Evolutionary conservation across 2,329 filamentous ascomycete genomes (phyloP).

Genomic region (Metarhizium humberi): DNA sequence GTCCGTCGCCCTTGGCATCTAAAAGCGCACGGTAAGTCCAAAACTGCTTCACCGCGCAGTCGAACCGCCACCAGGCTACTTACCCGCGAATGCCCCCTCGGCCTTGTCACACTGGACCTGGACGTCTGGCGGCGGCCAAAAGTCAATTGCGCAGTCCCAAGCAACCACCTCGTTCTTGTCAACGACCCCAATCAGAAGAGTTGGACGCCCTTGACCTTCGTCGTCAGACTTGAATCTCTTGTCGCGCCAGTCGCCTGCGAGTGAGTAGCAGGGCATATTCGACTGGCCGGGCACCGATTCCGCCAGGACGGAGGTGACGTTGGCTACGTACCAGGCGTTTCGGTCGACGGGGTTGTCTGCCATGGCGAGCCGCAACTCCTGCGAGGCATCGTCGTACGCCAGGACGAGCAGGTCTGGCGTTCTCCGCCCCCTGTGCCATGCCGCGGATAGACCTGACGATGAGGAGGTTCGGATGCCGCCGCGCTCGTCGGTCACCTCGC

Average conservation of each 20-base stretch:
- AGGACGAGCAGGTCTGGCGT: slow-evolving; percentile 8
- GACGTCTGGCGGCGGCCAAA: slow-evolving; percentile 6
- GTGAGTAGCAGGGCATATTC: slow-evolving; percentile 9
- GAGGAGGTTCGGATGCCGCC: slow-evolving; percentile 3
- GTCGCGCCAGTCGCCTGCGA: slow-evolving; percentile 11
- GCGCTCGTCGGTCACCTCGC: slow-evolving; percentile 2
- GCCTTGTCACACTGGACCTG: slow-evolving; percentile 8
- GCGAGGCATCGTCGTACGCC: slow-evolving; percentile 9
- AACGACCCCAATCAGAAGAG: slow-evolving; percentile 10
- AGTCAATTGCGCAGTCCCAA: slow-evolving; percentile 12
- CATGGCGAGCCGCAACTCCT: slow-evolving; percentile 11
- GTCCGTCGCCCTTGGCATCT: slow-evolving; percentile 8
- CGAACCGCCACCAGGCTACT: not conserved
- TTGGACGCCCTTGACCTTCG: not conserved
- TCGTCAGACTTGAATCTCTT: not conserved
- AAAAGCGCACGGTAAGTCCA: not conserved
- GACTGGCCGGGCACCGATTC: slow-evolving; percentile 7
- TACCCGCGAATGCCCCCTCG: slow-evolving; percentile 9
- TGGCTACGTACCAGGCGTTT: slow-evolving; percentile 7
- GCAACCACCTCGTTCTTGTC: slow-evolving; percentile 8
- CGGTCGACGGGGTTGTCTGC: slow-evolving; percentile 7
- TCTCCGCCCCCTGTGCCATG: slow-evolving; percentile 10
- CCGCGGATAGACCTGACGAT: slow-evolving; percentile 11
- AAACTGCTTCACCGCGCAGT: not conserved
- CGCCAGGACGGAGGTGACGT: slow-evolving; percentile 6